Evolutionary conservation across 2,329 filamentous ascomycete genomes (phyloP).

Genomic region (Mycosphaerella arachidis): DNA sequence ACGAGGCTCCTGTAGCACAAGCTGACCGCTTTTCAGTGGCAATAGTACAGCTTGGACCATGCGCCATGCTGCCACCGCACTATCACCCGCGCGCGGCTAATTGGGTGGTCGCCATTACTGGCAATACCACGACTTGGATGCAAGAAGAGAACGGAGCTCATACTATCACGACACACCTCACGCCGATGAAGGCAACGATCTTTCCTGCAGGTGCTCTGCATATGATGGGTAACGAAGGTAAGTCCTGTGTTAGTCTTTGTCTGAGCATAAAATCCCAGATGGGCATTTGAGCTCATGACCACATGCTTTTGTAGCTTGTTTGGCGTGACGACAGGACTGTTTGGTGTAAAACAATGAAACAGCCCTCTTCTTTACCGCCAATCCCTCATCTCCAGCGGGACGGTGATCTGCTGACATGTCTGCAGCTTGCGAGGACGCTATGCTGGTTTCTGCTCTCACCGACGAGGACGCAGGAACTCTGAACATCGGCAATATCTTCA

Average conservation of each 20-base stretch:
- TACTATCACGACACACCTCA: conserved; percentile 40
- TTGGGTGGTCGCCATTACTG: conserved; percentile 45
- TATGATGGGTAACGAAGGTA: conserved; percentile 49
- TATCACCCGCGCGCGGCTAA: conserved; percentile 49
- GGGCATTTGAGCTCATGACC: neutral
- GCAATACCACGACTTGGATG: conserved; percentile 51
- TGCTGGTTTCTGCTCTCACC: conserved; percentile 48
- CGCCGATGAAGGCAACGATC: conserved; percentile 46
- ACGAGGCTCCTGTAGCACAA: neutral
- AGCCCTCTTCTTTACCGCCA: neutral
- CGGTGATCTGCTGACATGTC: neutral
- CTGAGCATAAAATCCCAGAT: neutral
- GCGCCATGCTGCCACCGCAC: conserved; percentile 50
- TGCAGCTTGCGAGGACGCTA: conserved; percentile 46
- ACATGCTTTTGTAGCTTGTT: neutral
- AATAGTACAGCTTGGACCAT: conserved; percentile 45
- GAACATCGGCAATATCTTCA: conserved; percentile 46
- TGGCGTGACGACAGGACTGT: neutral
- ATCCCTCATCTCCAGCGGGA: neutral
- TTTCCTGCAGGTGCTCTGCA: conserved; percentile 49
- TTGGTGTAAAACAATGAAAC: neutral
- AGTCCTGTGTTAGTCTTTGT: conserved; percentile 11
- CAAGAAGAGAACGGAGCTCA: conserved; percentile 49
- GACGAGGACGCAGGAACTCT: conserved; percentile 48
- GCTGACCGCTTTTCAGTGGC: conserved; percentile 26